Conservation (phyloP, 257 asterid genomes). For the Solanum clarkiae region DNA sequence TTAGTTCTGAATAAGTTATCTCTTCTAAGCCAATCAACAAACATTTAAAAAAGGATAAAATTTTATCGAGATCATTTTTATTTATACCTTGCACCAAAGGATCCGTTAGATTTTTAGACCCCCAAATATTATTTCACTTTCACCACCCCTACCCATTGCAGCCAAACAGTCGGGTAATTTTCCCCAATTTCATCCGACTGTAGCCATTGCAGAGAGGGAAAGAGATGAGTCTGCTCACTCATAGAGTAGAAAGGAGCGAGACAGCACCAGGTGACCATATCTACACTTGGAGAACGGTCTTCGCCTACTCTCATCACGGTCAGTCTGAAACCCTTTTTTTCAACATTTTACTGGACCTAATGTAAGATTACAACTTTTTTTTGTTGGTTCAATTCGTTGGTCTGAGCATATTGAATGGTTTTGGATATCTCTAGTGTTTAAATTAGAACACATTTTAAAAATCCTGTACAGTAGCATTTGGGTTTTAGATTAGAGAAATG, state of each 20-base stretch:
- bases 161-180: neutral
- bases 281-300: constrained; percentile 19
- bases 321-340: neutral
- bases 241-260: constrained; percentile 3
- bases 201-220: neutral
- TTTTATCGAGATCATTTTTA: no score
- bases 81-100: no score
- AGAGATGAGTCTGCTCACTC: constrained; percentile 15
- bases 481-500: neutral
- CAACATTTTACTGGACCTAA: neutral
- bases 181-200: neutral
- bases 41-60: no score
- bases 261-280: constrained; percentile 19
- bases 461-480: neutral
- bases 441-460: neutral
- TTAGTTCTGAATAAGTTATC: no score
- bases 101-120: no score
- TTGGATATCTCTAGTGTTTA: neutral
- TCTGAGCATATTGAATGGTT: no score
- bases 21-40: no score
- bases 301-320: constrained; percentile 26
- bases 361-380: neutral
- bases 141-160: neutral
- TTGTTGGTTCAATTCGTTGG: neutral
- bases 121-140: no score